A percentile compares a stretch with the other conserved stretches of the same genome.
phyloP scores from a whole-genome alignment of 1,139 yeast genomes.

The Kodamaea ohmeri region DNA sequence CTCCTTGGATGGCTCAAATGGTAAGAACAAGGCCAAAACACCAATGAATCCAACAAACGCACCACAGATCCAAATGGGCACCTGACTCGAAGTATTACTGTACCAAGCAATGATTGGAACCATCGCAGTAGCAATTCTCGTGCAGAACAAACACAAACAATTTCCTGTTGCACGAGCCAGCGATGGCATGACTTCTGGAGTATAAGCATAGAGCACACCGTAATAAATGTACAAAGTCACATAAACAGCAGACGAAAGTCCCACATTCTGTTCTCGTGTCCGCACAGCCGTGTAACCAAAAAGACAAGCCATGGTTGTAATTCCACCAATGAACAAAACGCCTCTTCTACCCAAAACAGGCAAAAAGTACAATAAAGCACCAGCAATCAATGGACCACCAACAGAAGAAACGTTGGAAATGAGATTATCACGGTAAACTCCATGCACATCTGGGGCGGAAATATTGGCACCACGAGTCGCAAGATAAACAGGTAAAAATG shows the following conservation, averaged over 20 bases:
- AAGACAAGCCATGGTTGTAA: conserved; percentile 51
- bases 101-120: conserved; percentile 54
- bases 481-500: conserved; percentile 37
- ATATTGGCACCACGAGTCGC: conserved; percentile 40
- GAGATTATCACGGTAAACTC: conserved; percentile 52
- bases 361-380: conserved; percentile 35
- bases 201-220: conserved; percentile 54
- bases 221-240: conserved; percentile 52
- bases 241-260: conserved; percentile 50
- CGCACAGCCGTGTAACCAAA: conserved; percentile 57
- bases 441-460: conserved; percentile 30
- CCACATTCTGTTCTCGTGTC: conserved; percentile 50
- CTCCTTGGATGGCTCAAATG: conserved; percentile 43
- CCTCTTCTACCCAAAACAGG: conserved; percentile 56
- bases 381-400: conserved; percentile 59
- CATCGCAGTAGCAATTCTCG: conserved; percentile 46
- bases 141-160: conserved; percentile 47
- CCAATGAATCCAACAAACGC: conserved; percentile 48
- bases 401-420: conserved; percentile 50
- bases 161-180: conserved; percentile 55
- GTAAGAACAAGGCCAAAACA: conserved; percentile 40
- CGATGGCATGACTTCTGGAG: conserved; percentile 60
- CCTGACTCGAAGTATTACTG: conserved; percentile 40
- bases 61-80: conserved; percentile 61
- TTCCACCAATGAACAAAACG: conserved; percentile 52